Conservation (phyloP, 306 rosid species). For the Corylus avellana region DNA sequence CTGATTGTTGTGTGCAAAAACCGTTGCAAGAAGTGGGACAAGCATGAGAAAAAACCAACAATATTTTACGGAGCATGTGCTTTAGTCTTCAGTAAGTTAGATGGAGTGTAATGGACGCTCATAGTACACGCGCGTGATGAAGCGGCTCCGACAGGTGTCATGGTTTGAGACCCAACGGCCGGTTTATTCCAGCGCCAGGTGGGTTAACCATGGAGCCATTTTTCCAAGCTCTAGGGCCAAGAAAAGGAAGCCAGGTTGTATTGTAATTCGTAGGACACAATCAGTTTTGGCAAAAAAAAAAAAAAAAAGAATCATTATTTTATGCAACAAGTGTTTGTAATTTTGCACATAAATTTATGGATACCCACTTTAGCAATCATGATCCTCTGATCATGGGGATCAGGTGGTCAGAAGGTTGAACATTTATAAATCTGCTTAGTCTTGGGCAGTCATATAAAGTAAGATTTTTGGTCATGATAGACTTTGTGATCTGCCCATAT, state of each 20-base stretch:
- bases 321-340: neutral
- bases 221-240: neutral
- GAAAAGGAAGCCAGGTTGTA: constrained; percentile 2
- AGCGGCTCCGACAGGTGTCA: constrained; percentile 37
- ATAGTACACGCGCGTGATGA: neutral
- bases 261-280: constrained; percentile 20
- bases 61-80: neutral
- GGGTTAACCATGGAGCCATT: constrained; percentile 6
- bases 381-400: constrained; percentile 26
- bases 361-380: constrained; percentile 8
- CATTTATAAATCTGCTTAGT: too few species aligned
- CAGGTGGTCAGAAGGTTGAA: neutral
- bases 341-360: constrained; percentile 20
- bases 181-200: constrained; percentile 28
- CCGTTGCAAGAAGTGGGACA: too few species aligned
- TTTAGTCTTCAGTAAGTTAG: neutral
- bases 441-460: constrained; percentile 31
- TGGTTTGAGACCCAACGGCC: constrained; percentile 5
- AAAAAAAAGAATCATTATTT: constrained; percentile 14
- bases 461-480: constrained; percentile 44
- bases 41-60: neutral
- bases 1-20: too few species aligned
- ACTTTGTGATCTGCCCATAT: neutral
- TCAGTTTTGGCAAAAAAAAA: constrained; percentile 40
- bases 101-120: constrained; percentile 6